Percentiles rank a stretch among this genome's conserved stretches.
Conservation (phyloP, 2,329 filamentous ascomycete genomes). For the Fusarium guadeloupense region DNA sequence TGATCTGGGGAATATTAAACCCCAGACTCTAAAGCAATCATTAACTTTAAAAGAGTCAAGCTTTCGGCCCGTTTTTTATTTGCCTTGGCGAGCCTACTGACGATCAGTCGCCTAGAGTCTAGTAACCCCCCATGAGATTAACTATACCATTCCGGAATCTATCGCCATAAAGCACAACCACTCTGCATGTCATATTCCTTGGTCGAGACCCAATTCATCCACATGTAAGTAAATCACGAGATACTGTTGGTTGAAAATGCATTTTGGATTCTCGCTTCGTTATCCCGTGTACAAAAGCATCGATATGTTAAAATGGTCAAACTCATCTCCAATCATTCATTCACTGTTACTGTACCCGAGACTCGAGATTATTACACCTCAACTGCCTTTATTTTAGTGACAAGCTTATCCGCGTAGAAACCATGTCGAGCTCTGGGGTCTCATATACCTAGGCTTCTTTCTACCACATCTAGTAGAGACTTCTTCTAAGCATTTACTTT, state of each 20-base stretch:
- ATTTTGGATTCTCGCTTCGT: conserved; percentile 1
- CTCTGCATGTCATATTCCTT: too few species aligned
- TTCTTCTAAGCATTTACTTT: background rate
- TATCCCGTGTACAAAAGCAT: background rate
- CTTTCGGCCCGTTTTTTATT: conserved; percentile 1
- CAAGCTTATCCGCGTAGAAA: conserved; percentile 9
- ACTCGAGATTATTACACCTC: too few species aligned
- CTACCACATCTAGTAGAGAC: background rate
- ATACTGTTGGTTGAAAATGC: background rate
- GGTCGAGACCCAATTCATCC: too few species aligned
- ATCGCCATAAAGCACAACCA: too few species aligned
- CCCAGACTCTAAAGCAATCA: conserved; percentile 11
- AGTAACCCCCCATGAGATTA: too few species aligned
- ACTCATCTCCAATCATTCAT: background rate
- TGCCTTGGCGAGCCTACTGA: background rate
- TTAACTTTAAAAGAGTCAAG: background rate
- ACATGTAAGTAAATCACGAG: background rate
- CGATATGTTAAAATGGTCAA: background rate
- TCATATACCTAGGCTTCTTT: background rate
- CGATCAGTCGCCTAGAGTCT: too few species aligned
- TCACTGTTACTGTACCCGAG: background rate
- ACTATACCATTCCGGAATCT: too few species aligned
- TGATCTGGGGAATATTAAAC: conserved; percentile 3
- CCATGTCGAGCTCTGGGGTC: background rate
- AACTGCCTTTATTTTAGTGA: conserved; percentile 13